Evolutionary conservation across 73 alveolate species (phyloP), one percentile per base, ranked within the genome.

Genomic region (Paramecium octaurelia): DNA sequence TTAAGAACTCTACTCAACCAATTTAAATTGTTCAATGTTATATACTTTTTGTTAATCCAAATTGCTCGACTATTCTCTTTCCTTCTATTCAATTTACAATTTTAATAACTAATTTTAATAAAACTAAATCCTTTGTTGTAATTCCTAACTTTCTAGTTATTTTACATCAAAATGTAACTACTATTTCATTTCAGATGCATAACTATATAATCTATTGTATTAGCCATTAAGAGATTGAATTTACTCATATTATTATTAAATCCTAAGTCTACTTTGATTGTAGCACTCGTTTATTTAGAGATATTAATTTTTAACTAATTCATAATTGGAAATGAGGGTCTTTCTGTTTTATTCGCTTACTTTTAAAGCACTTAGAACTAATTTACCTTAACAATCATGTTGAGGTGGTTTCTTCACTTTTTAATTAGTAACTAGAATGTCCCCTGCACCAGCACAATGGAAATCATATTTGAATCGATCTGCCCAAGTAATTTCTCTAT

Each of bases 301-400:
- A 42, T 38, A 75, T 75, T 75, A 35, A 16, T 35, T 11, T 75
- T 75, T 75, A 35, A 75, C 27, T 75, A 42, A 29, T 20, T 75
- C 88, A 23, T 12, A 75, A 75, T 75, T 75, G 7, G 58, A 38
- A 12, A 38, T 38, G 1, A 42, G 68, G 10, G 36, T 38, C 14
- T 75, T 75, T 21, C 21, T 21, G 16, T 75, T 75, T 38, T 34
- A 6, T 75, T 75, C 68, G 14, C 58, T 29, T n/a, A 24, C 58
- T 42, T 75, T 75, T 23, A 75, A 42, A 10, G 88, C 57, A 35
- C 11, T 42, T 29, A 75, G n/a, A n/a, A 75, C 59, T 10, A 75
- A 18, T 42, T 75, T 75, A 75, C 88, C 88, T 75, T 75, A 38
- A 75, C 88, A 75, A 75, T 75, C 88, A 75, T 75, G 88, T 42